A percentile compares a stretch with the other conserved stretches of the same genome.
Conservation (phyloP, 2,329 filamentous ascomycete genomes). For the Teratosphaeriaceae sp. region DNA sequence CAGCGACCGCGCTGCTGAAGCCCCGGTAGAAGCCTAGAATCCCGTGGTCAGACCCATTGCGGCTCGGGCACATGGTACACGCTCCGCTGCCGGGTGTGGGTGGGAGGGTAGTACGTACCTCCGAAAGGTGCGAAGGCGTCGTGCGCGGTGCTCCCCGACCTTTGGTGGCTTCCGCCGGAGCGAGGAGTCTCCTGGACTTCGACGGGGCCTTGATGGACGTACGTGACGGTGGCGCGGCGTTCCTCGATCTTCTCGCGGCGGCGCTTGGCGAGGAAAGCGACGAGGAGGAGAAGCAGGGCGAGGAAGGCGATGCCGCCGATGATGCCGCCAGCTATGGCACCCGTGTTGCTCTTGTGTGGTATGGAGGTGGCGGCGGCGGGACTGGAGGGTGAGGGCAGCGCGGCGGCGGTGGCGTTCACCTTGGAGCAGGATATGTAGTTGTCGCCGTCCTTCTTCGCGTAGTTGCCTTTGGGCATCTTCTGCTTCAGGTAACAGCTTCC, state of each 20-base stretch:
- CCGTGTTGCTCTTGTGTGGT: constrained; percentile 6
- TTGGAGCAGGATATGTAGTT: constrained; percentile 22
- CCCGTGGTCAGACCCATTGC: constrained; percentile 21
- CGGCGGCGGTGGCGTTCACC: constrained; percentile 13
- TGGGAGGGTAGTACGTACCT: constrained; percentile 21
- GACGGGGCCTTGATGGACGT: constrained; percentile 11
- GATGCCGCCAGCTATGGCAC: constrained; percentile 16
- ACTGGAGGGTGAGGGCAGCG: constrained; percentile 2
- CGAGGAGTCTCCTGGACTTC: constrained; percentile 5
- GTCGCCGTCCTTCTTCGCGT: constrained; percentile 12
- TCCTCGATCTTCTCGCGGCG: constrained; percentile 18
- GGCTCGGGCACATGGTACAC: constrained; percentile 17
- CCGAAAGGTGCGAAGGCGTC: constrained; percentile 23
- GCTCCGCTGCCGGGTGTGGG: constrained; percentile 22
- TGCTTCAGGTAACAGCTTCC: constrained; percentile 25
- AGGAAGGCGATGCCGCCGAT: constrained; percentile 15
- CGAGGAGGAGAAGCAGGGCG: constrained; percentile 12
- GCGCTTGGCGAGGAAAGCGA: constrained; percentile 12
- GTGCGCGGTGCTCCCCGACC: constrained; percentile 19
- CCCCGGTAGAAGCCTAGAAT: constrained; percentile 14
- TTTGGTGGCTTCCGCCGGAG: constrained; percentile 12
- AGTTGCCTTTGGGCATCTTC: constrained; percentile 12
- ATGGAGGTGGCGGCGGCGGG: not conserved
- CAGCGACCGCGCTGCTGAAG: constrained; percentile 12
- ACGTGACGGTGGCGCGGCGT: constrained; percentile 13